Evolutionary conservation across 352 stramenopile species (phyloP), one percentile per base, ranked within the genome.

Genomic region (Phytopythium oedochilum): DNA sequence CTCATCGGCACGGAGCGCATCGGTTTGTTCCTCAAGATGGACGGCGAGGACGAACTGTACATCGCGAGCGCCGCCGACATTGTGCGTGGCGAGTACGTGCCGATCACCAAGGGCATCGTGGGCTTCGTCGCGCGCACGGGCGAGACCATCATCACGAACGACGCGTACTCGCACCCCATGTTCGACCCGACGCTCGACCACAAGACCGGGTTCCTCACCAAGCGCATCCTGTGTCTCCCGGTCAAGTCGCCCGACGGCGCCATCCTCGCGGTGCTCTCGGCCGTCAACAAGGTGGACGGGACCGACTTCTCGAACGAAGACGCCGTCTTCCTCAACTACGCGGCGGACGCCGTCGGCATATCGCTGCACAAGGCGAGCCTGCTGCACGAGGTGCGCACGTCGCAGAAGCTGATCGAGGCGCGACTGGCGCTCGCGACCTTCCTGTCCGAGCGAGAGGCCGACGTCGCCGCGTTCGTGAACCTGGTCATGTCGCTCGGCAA

Each of bases 401-500:
- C 79, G n/a, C 75, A 89, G 38, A 83, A 83, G n/a, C 62, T 89
- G 10, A 86, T 79, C 12, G 79, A 88, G 39, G 75, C 75, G 18
- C 75, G 79, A 2, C 45, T 89, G 15, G 68, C 70, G n/a, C 70
- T 89, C 40, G 81, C 74, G 7, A 84, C 75, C 14, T 89, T 86
- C 44, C 71, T 88, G 17, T 68, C 75, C 1, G 68, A 83, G 49
- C 80, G 75, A 28, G 43, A 32, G 28, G 68, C 73, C 5, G 73
- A 86, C 52, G 83, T 89, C 40, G 74, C 84, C 14, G 61, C 66
- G 34, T 86, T 89, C 31, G 78, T 83, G 40, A 67, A 88, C 25
- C 61, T 89, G 46, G 77, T 89, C 23, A 86, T 88, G 74, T 71
- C 83, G 20, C 64, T 85, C n/a, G 79, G 79, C 25, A 86, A 88